These are phyloP conservation scores for Arxiozyma slooffiae DNA, from an alignment of 1,139 yeast species.

Conservation along the genomic window DNA sequence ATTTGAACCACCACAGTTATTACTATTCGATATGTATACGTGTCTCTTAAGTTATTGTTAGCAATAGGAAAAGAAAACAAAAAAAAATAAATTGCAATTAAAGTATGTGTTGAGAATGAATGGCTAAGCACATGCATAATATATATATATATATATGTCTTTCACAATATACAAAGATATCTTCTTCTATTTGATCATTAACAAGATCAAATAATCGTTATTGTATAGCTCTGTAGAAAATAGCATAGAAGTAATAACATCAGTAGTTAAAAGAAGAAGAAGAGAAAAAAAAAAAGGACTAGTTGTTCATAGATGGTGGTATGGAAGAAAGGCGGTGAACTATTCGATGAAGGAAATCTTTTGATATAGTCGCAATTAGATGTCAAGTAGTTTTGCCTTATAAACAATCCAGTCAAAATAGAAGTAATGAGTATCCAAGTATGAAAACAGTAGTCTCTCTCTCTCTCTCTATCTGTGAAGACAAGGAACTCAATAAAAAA, in stretches of 20 bases:
- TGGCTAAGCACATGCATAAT: too few species aligned
- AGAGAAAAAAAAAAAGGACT: background rate
- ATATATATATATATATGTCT: too few species aligned
- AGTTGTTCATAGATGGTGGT: background rate
- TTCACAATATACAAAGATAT: too few species aligned
- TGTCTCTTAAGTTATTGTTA: too few species aligned
- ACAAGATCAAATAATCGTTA: too few species aligned
- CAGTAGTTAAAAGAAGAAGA: background rate
- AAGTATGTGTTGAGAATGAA: too few species aligned
- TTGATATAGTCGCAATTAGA: slow-evolving; percentile 61
- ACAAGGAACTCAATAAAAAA: slow-evolving; percentile 52
- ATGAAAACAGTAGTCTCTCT: slow-evolving; percentile 58
- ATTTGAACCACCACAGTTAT: slow-evolving; percentile 64
- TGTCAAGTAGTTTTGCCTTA: slow-evolving; percentile 80
- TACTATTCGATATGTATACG: background rate
- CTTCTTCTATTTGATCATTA: too few species aligned
- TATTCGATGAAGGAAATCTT: slow-evolving; percentile 1
- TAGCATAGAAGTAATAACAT: too few species aligned
- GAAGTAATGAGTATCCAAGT: slow-evolving; percentile 89
- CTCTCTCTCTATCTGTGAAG: too few species aligned
- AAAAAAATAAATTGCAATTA: too few species aligned
- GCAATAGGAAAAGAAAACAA: too few species aligned
- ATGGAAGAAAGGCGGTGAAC: background rate
- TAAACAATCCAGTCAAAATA: slow-evolving; percentile 71
- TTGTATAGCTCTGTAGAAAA: too few species aligned